Conservation (phyloP, 306 rosid species). For the Trifolium repens region DNA sequence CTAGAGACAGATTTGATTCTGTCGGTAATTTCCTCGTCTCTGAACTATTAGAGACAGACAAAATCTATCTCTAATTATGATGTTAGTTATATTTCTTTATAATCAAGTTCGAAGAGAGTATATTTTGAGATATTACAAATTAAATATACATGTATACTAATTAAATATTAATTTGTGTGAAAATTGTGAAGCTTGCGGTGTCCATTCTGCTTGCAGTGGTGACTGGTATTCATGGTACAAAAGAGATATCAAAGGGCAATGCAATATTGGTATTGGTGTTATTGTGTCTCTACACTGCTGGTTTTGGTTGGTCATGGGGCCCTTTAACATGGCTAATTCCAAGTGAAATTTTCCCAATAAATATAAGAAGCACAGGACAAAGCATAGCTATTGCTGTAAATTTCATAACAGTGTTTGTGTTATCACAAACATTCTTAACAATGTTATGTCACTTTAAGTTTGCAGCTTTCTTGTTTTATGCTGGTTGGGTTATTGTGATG, state of each 20-base stretch:
- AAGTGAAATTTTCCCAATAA: constrained; percentile 74
- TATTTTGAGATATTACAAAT: no score
- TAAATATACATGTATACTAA: no score
- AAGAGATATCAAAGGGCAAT: constrained; percentile 52
- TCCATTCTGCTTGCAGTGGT: constrained; percentile 51
- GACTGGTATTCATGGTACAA: constrained; percentile 55
- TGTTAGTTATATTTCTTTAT: no score
- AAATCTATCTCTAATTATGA: no score
- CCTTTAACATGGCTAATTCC: constrained; percentile 75
- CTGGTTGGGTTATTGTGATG: constrained; percentile 61
- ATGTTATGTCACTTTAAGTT: constrained; percentile 75
- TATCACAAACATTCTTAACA: constrained; percentile 71
- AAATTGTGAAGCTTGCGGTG: constrained; percentile 56
- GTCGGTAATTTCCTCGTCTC: no score
- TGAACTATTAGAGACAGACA: no score
- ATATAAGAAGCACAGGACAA: constrained; percentile 67
- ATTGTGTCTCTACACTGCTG: constrained; percentile 58
- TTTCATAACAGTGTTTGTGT: constrained; percentile 48
- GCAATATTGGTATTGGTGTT: constrained; percentile 57
- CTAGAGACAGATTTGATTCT: no score
- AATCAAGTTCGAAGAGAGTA: no score
- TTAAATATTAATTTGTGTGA: neutral
- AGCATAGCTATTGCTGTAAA: constrained; percentile 60
- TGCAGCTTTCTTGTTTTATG: constrained; percentile 72
- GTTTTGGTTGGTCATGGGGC: constrained; percentile 95